phyloP scores from a whole-genome alignment of 441 rosid species.

The Bocquillonia castaneifolia region DNA sequence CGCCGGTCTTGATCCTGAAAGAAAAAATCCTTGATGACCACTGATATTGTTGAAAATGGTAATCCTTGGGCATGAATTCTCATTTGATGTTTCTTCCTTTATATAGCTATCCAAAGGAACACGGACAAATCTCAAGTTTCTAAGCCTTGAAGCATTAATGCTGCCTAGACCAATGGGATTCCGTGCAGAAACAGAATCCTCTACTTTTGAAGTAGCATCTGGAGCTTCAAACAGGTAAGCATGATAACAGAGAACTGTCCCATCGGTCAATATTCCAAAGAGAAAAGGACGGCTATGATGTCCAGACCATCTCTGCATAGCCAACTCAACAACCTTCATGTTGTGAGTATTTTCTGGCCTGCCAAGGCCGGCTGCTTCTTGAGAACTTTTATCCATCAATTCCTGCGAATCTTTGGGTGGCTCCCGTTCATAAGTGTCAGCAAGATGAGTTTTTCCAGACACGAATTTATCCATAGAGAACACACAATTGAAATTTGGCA shows the following conservation, averaged over 20 bases:
- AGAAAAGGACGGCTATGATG: constrained; percentile 83
- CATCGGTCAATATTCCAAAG: constrained; percentile 87
- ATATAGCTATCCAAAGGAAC: constrained; percentile 67
- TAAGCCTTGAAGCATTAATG: constrained; percentile 66
- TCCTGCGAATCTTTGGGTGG: constrained; percentile 37
- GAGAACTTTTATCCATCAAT: constrained; percentile 38
- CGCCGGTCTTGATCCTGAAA: constrained; percentile 89
- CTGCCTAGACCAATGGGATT: constrained; percentile 39
- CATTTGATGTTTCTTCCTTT: constrained; percentile 66
- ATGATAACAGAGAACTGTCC: constrained; percentile 92
- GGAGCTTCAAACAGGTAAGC: constrained; percentile 79
- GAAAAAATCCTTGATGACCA: constrained; percentile 86
- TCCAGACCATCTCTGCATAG: constrained; percentile 95
- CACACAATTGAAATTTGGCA: constrained; percentile 78
- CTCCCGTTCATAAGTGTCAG: constrained; percentile 51
- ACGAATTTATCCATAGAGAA: constrained; percentile 78
- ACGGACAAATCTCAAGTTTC: constrained; percentile 76
- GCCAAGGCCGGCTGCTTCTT: constrained; percentile 47
- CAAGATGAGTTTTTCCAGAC: constrained; percentile 75
- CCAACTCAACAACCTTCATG: constrained; percentile 77
- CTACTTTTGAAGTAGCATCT: constrained; percentile 57
- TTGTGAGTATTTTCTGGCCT: constrained; percentile 58
- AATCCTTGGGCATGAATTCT: constrained; percentile 58
- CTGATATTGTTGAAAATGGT: constrained; percentile 80
- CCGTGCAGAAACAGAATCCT: constrained; percentile 46